These are phyloP conservation scores for Fusarium buharicum DNA, from an alignment of 2,329 filamentous ascomycete genomes.

Conservation along the genomic window DNA sequence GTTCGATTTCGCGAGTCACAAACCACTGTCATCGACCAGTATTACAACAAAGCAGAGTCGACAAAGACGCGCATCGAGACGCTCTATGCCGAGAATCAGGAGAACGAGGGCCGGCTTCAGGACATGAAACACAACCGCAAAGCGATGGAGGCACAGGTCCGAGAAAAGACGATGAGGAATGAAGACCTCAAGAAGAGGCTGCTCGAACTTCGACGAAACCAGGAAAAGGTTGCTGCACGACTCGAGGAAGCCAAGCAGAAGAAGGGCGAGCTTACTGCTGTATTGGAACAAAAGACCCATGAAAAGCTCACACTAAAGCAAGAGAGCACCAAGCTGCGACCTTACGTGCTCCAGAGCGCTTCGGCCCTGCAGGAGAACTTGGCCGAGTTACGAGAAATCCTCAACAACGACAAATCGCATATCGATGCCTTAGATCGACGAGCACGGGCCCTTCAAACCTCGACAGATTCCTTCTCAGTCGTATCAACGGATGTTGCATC, in stretches of 20 bases:
- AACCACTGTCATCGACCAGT: slow-evolving; percentile 86
- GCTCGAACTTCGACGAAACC: slow-evolving; percentile 81
- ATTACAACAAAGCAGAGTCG: slow-evolving; percentile 89
- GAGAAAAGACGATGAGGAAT: slow-evolving; percentile 86
- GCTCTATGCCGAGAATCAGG: slow-evolving; percentile 85
- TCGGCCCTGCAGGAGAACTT: slow-evolving; percentile 83
- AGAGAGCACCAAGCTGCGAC: slow-evolving; percentile 88
- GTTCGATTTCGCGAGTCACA: slow-evolving; percentile 96
- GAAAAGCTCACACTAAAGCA: slow-evolving; percentile 77
- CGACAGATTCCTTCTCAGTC: slow-evolving; percentile 86
- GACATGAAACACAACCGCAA: slow-evolving; percentile 84
- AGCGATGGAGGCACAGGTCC: slow-evolving; percentile 82
- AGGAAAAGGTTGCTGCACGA: slow-evolving; percentile 83
- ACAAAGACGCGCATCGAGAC: slow-evolving; percentile 89
- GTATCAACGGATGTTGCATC: slow-evolving; percentile 86
- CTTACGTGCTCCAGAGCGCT: slow-evolving; percentile 91
- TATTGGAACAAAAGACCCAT: slow-evolving; percentile 77
- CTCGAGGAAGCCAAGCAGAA: slow-evolving; percentile 85
- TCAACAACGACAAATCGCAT: slow-evolving; percentile 81
- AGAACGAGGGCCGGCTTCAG: slow-evolving; percentile 80
- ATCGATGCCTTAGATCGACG: slow-evolving; percentile 90
- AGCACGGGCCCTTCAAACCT: slow-evolving; percentile 90
- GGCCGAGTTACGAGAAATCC: slow-evolving; percentile 80
- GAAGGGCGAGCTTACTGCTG: slow-evolving; percentile 77
- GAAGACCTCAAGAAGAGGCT: slow-evolving; percentile 86